Conservation (phyloP, 1,284 basidiomycete species). For the Thelephora terrestris region DNA sequence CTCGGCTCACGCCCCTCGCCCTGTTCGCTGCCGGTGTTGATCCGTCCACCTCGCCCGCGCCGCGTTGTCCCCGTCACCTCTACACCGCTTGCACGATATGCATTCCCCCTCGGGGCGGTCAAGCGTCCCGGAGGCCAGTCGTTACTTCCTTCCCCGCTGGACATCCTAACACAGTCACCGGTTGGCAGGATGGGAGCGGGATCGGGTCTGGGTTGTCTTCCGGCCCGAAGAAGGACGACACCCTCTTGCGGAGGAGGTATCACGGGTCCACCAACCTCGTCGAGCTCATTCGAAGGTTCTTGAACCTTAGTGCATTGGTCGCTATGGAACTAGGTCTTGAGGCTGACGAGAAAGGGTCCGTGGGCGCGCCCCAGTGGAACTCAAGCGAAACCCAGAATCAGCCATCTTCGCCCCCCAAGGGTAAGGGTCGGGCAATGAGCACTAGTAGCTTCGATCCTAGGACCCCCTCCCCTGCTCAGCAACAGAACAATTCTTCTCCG, state of each 20-base stretch:
- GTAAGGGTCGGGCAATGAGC: neutral
- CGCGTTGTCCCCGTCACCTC: conserved; percentile 63
- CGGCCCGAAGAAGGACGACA: conserved; percentile 33
- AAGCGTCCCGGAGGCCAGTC: neutral
- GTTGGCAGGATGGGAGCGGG: conserved; percentile 61
- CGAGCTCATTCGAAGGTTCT: conserved; percentile 60
- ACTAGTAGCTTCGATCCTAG: neutral
- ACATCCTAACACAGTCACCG: conserved; percentile 39
- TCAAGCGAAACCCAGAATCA: conserved; percentile 24
- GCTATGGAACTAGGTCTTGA: conserved; percentile 64
- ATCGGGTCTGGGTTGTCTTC: conserved; percentile 58
- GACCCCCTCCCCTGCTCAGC: neutral
- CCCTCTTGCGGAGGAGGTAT: conserved; percentile 38
- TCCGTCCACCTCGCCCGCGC: conserved; percentile 46
- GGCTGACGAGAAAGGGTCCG: conserved; percentile 24
- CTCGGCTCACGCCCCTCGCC: conserved; percentile 14
- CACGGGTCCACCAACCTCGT: conserved; percentile 48
- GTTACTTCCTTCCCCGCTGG: conserved; percentile 20
- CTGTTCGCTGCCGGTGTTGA: conserved; percentile 55
- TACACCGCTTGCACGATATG: conserved; percentile 65
- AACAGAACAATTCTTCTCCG: neutral
- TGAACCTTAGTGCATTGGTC: conserved; percentile 64
- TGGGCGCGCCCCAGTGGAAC: conserved; percentile 30
- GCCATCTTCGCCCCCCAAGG: neutral
- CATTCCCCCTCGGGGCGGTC: neutral